Base-by-base conservation (phyloP, 1,139 yeast genomes). In the Casaregolazyma lundiana region DNA sequence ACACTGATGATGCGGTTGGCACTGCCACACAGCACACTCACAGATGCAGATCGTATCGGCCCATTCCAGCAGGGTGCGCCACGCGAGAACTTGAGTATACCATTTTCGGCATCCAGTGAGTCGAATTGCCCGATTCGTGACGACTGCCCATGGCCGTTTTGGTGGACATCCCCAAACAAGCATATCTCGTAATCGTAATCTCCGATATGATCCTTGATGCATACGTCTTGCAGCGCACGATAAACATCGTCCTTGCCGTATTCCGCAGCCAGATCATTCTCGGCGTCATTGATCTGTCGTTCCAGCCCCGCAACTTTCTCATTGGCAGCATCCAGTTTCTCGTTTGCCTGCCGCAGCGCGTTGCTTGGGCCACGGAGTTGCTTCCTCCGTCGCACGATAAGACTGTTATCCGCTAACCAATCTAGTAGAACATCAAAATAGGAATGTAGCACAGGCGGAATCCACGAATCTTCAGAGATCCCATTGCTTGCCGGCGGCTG, bases 1-100 rank as follows among this genome's bases (percentile, higher is more conserved):
- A 90, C 95, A 2, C 80, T 66, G 22, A 80, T 47, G 24, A 94
- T 68, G 50, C 75, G 71, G 38, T 76, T 69, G 2, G 70, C 67
- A 3, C 69, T 62, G 0, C 95, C 95, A 66, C 99, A 94, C 17
- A 70, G 69, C 50, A 92, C 63, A 21, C 73, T 72, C 2, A 87
- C 81, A 8, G 66, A 67, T 0, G 89, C 90, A 30, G 83, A 76
- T 62, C 99, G 77, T 22, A 70, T 65, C 2, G 97, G 97, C 0
- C 98, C 98, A 62, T 89, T 87, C 97, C 98, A 92, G 65, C 99
- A 94, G 60, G 75, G 76, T 43, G 81, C 81, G n/a, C 99, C 99
- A 29, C 72, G 64, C 4, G 64, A 70, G 60, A 71, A 90, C 22
- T 67, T 65, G 16, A 81, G 64, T 4, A 13, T 16, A 13, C 38